Conservation (phyloP, 257 asterid genomes). For the Capsicum pubescens region DNA sequence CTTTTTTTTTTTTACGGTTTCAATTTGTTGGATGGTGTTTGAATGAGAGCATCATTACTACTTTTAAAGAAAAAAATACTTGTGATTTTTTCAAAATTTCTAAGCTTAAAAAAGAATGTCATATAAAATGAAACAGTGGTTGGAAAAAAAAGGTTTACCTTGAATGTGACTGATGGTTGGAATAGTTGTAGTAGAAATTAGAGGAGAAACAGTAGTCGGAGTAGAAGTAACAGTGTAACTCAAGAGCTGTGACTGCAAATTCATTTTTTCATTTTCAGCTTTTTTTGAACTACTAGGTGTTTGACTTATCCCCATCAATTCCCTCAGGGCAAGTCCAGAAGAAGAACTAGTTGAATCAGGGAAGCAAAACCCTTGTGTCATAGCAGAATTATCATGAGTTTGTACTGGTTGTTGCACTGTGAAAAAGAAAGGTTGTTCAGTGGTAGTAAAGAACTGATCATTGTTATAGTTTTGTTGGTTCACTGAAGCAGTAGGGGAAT, state of each 20-base stretch:
- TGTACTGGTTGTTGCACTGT: constrained; percentile 42
- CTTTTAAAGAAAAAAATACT: neutral
- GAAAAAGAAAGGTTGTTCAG: constrained; percentile 57
- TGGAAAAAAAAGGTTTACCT: constrained; percentile 34
- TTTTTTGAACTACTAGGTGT: constrained; percentile 42
- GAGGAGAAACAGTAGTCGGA: constrained; percentile 28
- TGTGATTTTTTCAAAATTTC: neutral
- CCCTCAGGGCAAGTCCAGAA: constrained; percentile 49
- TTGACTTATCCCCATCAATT: constrained; percentile 58
- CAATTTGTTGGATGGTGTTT: neutral
- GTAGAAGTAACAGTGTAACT: constrained; percentile 35
- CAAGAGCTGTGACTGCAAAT: constrained; percentile 43
- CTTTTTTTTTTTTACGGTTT: neutral
- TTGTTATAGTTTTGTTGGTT: constrained; percentile 48
- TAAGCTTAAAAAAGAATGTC: neutral
- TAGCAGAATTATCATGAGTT: constrained; percentile 30
- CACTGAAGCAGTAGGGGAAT: constrained; percentile 73
- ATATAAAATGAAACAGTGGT: neutral
- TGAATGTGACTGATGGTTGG: constrained; percentile 33
- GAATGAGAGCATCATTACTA: neutral
- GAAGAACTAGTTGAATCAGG: constrained; percentile 42
- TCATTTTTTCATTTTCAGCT: constrained; percentile 53
- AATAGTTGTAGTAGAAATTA: constrained; percentile 24
- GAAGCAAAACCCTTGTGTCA: constrained; percentile 60
- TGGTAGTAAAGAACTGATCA: constrained; percentile 42